A percentile compares a stretch with the other conserved stretches of the same genome.
Evolutionary conservation across 768 basidiomycete species (phyloP).

Genomic region (Russula foetens): DNA sequence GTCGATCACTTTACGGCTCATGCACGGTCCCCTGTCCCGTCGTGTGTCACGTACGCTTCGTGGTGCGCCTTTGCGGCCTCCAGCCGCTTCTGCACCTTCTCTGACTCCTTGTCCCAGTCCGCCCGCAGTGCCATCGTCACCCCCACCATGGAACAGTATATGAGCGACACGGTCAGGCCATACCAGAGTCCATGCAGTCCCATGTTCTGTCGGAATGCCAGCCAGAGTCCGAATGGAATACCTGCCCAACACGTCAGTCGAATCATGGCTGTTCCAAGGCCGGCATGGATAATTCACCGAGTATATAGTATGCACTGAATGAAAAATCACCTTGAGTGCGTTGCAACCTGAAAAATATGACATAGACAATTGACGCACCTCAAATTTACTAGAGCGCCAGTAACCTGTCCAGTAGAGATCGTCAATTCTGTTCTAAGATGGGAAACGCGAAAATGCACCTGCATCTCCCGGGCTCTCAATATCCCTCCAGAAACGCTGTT

Average conservation of each 20-base stretch:
- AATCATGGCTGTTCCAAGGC: background rate
- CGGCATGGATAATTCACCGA: conserved; percentile 36
- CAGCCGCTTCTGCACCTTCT: conserved; percentile 48
- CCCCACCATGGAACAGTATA: conserved; percentile 48
- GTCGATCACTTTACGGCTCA: background rate
- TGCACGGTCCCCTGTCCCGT: background rate
- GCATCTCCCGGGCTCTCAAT: conserved; percentile 76
- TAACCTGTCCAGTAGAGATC: conserved; percentile 33
- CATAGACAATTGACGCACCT: conserved; percentile 35
- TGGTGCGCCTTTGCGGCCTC: conserved; percentile 22
- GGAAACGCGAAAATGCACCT: conserved; percentile 30
- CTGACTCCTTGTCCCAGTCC: conserved; percentile 64
- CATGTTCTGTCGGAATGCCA: conserved; percentile 53
- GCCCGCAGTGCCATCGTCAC: conserved; percentile 46
- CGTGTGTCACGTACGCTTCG: background rate
- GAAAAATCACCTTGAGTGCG: conserved; percentile 7
- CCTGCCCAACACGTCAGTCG: conserved; percentile 30
- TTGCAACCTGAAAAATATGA: background rate
- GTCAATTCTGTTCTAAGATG: background rate
- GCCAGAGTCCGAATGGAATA: conserved; percentile 74
- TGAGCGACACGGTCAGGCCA: conserved; percentile 62
- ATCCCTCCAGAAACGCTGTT: conserved; percentile 64
- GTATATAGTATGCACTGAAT: conserved; percentile 62
- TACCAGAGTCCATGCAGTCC: conserved; percentile 77
- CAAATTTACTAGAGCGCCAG: conserved; percentile 73